phyloP scores from a whole-genome alignment of 2,329 filamentous ascomycete genomes.

The Albifimbria verrucaria region DNA sequence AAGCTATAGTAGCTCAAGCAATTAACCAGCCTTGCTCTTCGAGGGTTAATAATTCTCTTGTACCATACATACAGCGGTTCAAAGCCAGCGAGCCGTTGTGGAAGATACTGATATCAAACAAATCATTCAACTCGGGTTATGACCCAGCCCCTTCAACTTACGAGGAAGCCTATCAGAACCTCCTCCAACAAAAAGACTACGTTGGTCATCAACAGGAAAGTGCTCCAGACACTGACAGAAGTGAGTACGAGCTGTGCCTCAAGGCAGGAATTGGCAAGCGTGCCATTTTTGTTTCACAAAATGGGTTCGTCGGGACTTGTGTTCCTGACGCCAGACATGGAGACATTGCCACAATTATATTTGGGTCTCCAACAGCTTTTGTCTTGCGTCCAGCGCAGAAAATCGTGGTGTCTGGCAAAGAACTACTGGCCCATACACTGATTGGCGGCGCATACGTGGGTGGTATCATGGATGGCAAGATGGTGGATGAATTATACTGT shows the following conservation, averaged over 20 bases:
- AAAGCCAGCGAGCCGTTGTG: not conserved
- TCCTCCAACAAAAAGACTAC: not conserved
- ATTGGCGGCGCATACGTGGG: not conserved
- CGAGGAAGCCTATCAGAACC: not conserved
- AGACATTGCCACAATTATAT: not conserved
- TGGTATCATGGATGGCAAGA: not conserved
- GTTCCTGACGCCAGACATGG: not conserved
- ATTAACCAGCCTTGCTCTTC: not conserved
- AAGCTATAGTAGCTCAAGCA: not conserved
- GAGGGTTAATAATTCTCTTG: not conserved
- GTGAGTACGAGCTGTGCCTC: not conserved
- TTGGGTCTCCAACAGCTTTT: not conserved
- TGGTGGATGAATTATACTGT: constrained; percentile 1
- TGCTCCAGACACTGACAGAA: not conserved
- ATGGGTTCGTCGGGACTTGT: not conserved
- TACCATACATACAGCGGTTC: not conserved
- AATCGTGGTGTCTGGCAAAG: not conserved
- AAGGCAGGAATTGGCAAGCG: not conserved
- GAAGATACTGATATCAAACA: not conserved
- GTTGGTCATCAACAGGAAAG: not conserved
- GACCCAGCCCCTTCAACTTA: not conserved
- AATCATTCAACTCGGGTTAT: not conserved
- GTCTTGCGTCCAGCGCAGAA: not conserved
- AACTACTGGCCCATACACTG: not conserved
- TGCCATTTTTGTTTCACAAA: not conserved